Conservation (phyloP, 2,329 filamentous ascomycete genomes). For the Penicillium griseofulvum region DNA sequence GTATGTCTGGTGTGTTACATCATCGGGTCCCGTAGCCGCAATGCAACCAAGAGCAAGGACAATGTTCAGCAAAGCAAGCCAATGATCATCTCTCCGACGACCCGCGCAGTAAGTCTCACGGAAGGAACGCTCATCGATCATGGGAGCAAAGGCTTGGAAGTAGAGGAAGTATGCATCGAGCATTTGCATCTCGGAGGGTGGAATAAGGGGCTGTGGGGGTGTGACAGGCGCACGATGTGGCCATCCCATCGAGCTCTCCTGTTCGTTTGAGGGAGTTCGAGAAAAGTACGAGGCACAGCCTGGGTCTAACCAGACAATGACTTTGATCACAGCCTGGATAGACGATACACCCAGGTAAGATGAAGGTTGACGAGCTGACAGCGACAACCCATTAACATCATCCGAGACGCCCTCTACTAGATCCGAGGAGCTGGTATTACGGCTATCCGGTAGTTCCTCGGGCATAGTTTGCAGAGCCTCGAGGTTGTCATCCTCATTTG, state of each 20-base stretch:
- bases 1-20: constrained; percentile 67
- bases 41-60: constrained; percentile 74
- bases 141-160: constrained; percentile 68
- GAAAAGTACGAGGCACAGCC: constrained; percentile 49
- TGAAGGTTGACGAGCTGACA: constrained; percentile 58
- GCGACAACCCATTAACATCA: constrained; percentile 67
- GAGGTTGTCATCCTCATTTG: constrained; percentile 53
- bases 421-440: constrained; percentile 53
- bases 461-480: constrained; percentile 69
- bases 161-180: constrained; percentile 75
- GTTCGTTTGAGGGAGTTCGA: constrained; percentile 33
- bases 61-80: constrained; percentile 72
- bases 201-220: constrained; percentile 52
- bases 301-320: constrained; percentile 60
- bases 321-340: constrained; percentile 70
- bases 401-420: constrained; percentile 64
- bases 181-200: constrained; percentile 64
- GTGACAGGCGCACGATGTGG: constrained; percentile 40
- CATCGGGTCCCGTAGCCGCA: constrained; percentile 60
- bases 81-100: constrained; percentile 64
- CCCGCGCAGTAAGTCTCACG: constrained; percentile 63
- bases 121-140: constrained; percentile 71
- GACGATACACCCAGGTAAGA: constrained; percentile 73
- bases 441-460: constrained; percentile 53
- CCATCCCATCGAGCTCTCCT: constrained; percentile 19